Conservation (phyloP, 208 protist species). For the Leishmania tropica region DNA sequence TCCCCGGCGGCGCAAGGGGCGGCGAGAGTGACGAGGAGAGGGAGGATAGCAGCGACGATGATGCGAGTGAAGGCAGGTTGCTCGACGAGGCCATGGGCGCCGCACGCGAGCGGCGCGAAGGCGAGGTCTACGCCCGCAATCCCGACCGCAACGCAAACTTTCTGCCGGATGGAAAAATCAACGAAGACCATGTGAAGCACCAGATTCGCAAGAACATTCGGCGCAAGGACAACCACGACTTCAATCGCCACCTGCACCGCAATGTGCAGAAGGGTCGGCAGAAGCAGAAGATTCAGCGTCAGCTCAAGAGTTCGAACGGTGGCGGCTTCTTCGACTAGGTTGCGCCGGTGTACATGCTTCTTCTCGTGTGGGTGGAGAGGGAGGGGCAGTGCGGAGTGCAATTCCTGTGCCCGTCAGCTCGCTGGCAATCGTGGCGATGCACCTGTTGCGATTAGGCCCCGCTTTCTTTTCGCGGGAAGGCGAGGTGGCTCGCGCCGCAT, state of each 20-base stretch:
- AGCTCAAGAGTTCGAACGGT: constrained; percentile 64
- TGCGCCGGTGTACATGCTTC: background rate
- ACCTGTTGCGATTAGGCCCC: background rate
- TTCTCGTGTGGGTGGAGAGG: background rate
- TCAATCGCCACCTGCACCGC: constrained; percentile 76
- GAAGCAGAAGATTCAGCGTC: constrained; percentile 76
- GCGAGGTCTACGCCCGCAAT: constrained; percentile 23
- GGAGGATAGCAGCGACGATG: constrained; percentile 27
- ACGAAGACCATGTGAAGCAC: constrained; percentile 69
- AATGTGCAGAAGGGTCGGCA: constrained; percentile 87
- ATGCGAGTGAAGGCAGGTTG: constrained; percentile 37
- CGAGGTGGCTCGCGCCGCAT: background rate
- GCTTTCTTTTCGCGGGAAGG: background rate
- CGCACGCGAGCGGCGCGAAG: constrained; percentile 39
- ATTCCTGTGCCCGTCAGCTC: background rate
- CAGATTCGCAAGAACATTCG: constrained; percentile 67
- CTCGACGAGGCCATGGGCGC: constrained; percentile 54
- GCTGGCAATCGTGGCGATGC: background rate
- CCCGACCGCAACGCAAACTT: constrained; percentile 73
- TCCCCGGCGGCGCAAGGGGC: constrained; percentile 2
- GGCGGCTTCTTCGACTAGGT: constrained; percentile 59
- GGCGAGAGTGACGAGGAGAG: constrained; percentile 18
- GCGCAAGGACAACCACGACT: constrained; percentile 67
- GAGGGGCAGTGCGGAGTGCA: background rate
- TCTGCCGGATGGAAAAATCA: constrained; percentile 54